Evolutionary conservation across 345 rosid species (phyloP), one percentile per base, ranked within the genome.

Genomic region (Populus euphratica): DNA sequence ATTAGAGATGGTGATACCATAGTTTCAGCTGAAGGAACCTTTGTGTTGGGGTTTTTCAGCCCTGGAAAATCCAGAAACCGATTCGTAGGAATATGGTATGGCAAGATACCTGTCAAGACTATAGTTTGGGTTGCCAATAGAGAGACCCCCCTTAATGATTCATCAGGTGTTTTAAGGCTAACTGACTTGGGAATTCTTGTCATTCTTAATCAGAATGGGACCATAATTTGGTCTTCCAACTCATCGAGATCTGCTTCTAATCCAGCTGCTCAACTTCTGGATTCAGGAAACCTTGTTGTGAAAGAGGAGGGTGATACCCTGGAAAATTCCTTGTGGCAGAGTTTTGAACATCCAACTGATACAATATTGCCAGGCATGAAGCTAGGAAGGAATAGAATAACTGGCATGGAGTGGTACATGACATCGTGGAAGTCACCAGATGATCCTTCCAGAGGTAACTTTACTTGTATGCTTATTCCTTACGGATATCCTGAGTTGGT

Each of bases 391-490:
- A 7, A 16, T 43, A 43, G 20, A 43, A 8, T 23, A n/a, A 75
- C 72, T 3, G 78, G 78, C 35, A 38, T 75, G 23, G 62, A 66
- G 13, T 27, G 49, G 25, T 33, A 36, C 41, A 29, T 65, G 23
- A 25, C 78, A 12, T 49, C 78, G 16, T 75, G 78, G 78, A 50
- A 20, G 49, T 44, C 59, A 9, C 21, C 64, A 1, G 50, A 66
- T 21, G 72, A 75, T 66, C 78, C 78, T 41, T 68, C 78, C 17
- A 17, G 21, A 21, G 78, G 78, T 50, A 76, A 76, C 29, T 50
- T 66, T 27, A 50, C 66, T 0, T 67, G 47, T 35, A 33, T 33
- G 1, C 23, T 76, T 35, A 72, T 47, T 35, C 65, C 52, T 38
- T 2, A 33, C 6, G 78, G 78, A 6, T 76, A 35, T 36, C 65